These are phyloP conservation scores for Cyathus striatus DNA, from an alignment of 768 basidiomycete genomes.

Conservation along the genomic window DNA sequence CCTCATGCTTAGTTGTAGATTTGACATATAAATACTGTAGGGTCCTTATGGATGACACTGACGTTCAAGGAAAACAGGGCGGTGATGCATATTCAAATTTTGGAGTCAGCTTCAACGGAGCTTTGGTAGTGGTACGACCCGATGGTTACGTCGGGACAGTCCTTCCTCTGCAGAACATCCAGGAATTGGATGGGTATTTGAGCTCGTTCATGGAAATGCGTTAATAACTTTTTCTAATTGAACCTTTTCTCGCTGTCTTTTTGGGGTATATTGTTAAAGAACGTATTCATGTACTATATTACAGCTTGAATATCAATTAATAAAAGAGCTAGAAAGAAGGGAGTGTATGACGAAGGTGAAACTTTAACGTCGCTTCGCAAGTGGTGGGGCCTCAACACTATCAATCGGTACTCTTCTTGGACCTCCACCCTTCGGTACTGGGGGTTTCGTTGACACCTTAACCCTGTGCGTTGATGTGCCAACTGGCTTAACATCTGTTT, in stretches of 20 bases:
- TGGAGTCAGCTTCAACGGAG: slow-evolving; percentile 43
- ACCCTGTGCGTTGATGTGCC: slow-evolving; percentile 11
- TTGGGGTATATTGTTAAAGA: no score
- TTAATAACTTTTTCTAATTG: no score
- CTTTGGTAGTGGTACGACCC: slow-evolving; percentile 52
- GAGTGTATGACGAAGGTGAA: neutral
- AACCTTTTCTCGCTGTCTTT: no score
- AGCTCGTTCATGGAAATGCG: slow-evolving; percentile 35
- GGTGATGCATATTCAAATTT: slow-evolving; percentile 54
- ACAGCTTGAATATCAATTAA: neutral
- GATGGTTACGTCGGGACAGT: slow-evolving; percentile 64
- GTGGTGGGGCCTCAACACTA: slow-evolving; percentile 56
- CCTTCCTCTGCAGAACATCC: slow-evolving; percentile 38
- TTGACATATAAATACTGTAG: slow-evolving; percentile 22
- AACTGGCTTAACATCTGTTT: neutral
- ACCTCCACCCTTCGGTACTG: slow-evolving; percentile 34
- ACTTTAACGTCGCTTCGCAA: slow-evolving; percentile 26
- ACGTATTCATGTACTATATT: no score
- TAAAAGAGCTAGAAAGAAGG: neutral
- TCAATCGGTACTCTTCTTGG: slow-evolving; percentile 65
- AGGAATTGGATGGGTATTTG: slow-evolving; percentile 43
- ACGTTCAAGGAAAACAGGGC: slow-evolving; percentile 36
- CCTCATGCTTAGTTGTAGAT: neutral
- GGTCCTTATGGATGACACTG: slow-evolving; percentile 54
- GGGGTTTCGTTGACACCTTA: slow-evolving; percentile 25